Base-by-base conservation (phyloP, 2,329 filamentous ascomycete genomes). In the Tolypocladium sp. region DNA sequence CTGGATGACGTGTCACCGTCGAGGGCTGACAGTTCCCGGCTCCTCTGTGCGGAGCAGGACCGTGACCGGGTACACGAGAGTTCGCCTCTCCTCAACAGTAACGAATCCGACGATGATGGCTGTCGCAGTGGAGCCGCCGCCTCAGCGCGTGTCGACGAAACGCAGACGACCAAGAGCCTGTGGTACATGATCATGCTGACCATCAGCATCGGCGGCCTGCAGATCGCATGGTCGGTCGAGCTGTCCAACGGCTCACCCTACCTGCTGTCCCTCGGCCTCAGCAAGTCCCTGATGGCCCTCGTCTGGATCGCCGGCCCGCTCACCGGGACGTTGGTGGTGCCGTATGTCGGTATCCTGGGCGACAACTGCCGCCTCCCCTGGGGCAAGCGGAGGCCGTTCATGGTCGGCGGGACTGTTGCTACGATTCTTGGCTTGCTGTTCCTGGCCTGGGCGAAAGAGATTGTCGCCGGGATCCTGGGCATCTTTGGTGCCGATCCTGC, bases 201-300 rank as follows among this genome's bases (percentile, higher is more conserved):
- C 8, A 79, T 97, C 62, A 87, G 90, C 69, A 90, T 96, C 65
- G 91, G 91, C 61, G 93, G 91, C 30, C 78, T 97, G 62, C 93
- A 97, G 75, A 89, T 97, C 65, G 92, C 93, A 35, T 97, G 93
- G 93, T 92, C 92, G 1, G 92, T 96, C 49, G 93, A 97, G 73
- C 80, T 96, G 49, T 96, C 92, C 58, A 93, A 96, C 77, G 92
- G 92, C 66, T 96, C 93, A 57, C 90, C 90, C 7, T 94, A 89
- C 69, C 77, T 94, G 46, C 77, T 93, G 46, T 92, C 90, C 1
- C 82, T 94, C 37, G 90, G 90, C 13, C 81, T 94, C 73, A 91
- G 86, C 80, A 92, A 93, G 76, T 88, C 89, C 42, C 75, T 92
- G 51, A 88, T 93, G 79, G 89, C 90, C 22, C 79, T 92, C 63